Evolutionary conservation across 305 asterid genomes (phyloP).

Genomic region (Fraxinus ornus): DNA sequence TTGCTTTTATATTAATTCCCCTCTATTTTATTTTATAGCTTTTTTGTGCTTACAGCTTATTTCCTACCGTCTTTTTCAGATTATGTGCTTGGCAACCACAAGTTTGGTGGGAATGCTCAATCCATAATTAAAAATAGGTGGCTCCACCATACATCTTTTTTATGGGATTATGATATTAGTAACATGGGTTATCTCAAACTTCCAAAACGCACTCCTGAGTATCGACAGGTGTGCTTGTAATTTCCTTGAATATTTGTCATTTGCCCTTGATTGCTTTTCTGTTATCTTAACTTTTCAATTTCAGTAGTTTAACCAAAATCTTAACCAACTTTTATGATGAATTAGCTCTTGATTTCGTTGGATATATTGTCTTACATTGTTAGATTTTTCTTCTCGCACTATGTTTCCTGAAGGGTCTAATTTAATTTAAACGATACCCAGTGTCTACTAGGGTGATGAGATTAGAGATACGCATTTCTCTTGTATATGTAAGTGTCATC

Average conservation of each 20-base stretch:
- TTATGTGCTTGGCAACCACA: conserved; percentile 73
- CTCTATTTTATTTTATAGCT: not conserved
- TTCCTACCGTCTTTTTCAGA: conserved; percentile 38
- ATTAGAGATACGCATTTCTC: not conserved
- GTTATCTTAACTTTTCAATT: not conserved
- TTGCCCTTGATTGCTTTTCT: not conserved
- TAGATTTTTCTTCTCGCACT: not conserved
- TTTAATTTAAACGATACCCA: not conserved
- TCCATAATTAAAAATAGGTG: conserved; percentile 81
- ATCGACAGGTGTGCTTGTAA: conserved; percentile 59
- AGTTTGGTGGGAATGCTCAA: conserved; percentile 98
- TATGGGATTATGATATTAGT: conserved; percentile 74
- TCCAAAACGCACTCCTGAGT: conserved; percentile 79
- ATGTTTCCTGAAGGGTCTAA: not conserved
- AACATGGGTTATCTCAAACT: conserved; percentile 85
- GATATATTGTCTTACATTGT: not conserved
- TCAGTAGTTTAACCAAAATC: not conserved
- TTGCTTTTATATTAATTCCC: not conserved
- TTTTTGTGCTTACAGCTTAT: not conserved
- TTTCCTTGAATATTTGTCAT: not conserved
- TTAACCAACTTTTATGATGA: not conserved
- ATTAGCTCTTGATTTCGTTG: conserved; percentile 7
- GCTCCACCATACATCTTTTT: conserved; percentile 89
- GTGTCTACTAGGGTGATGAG: not conserved
- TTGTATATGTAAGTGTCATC: not conserved